Evolutionary conservation across 331 rosid genomes (phyloP).

Genomic region (Malus hybrid): DNA sequence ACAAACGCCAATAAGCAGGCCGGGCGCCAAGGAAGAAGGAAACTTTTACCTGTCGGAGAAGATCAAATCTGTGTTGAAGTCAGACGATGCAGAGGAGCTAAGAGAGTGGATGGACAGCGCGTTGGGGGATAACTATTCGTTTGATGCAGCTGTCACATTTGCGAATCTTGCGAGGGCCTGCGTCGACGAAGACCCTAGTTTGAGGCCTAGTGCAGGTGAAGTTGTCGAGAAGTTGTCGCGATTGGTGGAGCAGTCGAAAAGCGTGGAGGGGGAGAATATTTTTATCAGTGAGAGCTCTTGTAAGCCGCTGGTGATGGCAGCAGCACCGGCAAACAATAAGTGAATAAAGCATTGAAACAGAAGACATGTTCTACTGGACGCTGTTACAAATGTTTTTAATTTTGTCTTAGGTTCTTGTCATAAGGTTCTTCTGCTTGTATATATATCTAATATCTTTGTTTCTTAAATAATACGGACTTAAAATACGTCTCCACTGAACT

Average conservation of each 20-base stretch:
- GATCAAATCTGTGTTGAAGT: conserved; percentile 42
- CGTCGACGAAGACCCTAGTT: conserved; percentile 55
- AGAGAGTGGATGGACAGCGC: conserved; percentile 85
- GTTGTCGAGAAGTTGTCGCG: conserved; percentile 59
- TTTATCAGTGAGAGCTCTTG: conserved; percentile 58
- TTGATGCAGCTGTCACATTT: conserved; percentile 56
- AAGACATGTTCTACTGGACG: not conserved
- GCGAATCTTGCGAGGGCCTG: conserved; percentile 76
- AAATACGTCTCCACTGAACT: no score
- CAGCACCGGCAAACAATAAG: conserved; percentile 1
- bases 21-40: conserved; percentile 44
- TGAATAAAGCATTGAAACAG: not conserved
- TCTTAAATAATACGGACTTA: not conserved
- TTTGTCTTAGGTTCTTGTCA: not conserved
- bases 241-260: conserved; percentile 52
- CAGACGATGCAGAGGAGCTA: conserved; percentile 50
- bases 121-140: conserved; percentile 60
- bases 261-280: conserved; percentile 33
- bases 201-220: conserved; percentile 74
- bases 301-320: conserved; percentile 64
- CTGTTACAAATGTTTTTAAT: no score
- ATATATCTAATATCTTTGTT: not conserved
- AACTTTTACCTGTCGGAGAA: conserved; percentile 53
- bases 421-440: not conserved
- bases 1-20: conserved; percentile 51